Conservation (phyloP, 352 stramenopile species). For the Globisporangium alternatum region DNA sequence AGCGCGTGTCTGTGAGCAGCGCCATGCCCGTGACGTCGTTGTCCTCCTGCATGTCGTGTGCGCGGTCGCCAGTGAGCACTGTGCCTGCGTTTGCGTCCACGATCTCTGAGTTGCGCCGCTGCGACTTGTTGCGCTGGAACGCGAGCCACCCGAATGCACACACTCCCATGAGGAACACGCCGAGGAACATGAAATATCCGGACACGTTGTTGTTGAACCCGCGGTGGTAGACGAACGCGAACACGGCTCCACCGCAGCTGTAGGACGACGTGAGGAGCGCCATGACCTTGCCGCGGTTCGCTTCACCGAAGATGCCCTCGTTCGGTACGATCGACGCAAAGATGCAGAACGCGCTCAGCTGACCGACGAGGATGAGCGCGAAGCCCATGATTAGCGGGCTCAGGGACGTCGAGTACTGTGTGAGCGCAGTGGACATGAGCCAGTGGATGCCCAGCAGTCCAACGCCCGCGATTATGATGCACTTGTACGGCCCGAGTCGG, state of each 20-base stretch:
- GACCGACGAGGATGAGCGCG: slow-evolving; percentile 56
- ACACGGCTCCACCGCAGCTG: slow-evolving; percentile 75
- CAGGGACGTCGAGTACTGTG: slow-evolving; percentile 33
- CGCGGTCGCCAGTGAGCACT: slow-evolving; percentile 19
- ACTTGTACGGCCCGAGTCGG: slow-evolving; percentile 54
- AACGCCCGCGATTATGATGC: slow-evolving; percentile 45
- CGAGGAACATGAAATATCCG: slow-evolving; percentile 73
- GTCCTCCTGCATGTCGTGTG: slow-evolving; percentile 22
- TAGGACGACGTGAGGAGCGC: slow-evolving; percentile 66
- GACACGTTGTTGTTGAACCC: slow-evolving; percentile 61
- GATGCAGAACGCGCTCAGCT: slow-evolving; percentile 70
- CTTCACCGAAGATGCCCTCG: slow-evolving; percentile 70
- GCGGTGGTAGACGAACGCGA: slow-evolving; percentile 66
- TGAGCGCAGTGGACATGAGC: slow-evolving; percentile 43
- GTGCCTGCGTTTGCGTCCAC: slow-evolving; percentile 30
- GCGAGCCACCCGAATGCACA: slow-evolving; percentile 49
- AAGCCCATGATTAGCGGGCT: slow-evolving; percentile 50
- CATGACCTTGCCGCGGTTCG: slow-evolving; percentile 77
- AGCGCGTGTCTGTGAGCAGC: slow-evolving; percentile 54
- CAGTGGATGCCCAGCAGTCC: slow-evolving; percentile 37
- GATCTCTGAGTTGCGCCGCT: slow-evolving; percentile 42
- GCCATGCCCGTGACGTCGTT: slow-evolving; percentile 57
- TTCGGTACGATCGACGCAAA: slow-evolving; percentile 78
- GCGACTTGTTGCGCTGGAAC: slow-evolving; percentile 35
- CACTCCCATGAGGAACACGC: slow-evolving; percentile 43